Conservation (phyloP, 768 basidiomycete genomes). For the Termitomyces sp. region DNA sequence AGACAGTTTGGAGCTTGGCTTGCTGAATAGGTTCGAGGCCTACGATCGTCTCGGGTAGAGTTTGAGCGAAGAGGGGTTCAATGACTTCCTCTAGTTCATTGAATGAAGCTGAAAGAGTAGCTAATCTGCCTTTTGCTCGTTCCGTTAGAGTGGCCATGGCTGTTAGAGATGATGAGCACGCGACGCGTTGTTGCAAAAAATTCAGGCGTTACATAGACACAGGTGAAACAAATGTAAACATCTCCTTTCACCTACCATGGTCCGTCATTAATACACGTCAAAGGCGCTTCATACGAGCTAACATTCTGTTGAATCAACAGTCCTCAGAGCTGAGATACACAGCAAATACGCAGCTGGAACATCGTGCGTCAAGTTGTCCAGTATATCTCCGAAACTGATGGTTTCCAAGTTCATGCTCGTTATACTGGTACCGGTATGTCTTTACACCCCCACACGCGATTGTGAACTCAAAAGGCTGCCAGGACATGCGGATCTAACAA, state of each 20-base stretch:
- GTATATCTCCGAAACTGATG: slow-evolving; percentile 9
- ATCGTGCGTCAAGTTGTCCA: slow-evolving; percentile 52
- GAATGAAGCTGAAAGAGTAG: slow-evolving; percentile 49
- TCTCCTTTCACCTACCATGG: slow-evolving; percentile 28
- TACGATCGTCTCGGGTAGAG: slow-evolving; percentile 61
- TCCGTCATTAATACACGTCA: slow-evolving; percentile 24
- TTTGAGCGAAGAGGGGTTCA: slow-evolving; percentile 59
- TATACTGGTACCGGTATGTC: slow-evolving; percentile 89
- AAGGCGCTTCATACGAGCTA: slow-evolving; percentile 1
- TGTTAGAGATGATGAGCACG: neutral
- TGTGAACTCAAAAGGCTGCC: slow-evolving; percentile 6
- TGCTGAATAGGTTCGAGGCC: slow-evolving; percentile 69
- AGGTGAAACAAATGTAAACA: slow-evolving; percentile 27
- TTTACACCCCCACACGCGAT: neutral
- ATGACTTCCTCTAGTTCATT: slow-evolving; percentile 64
- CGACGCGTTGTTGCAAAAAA: slow-evolving; percentile 9
- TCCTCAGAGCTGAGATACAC: slow-evolving; percentile 93
- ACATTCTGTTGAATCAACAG: slow-evolving; percentile 28
- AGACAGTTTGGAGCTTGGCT: slow-evolving; percentile 71
- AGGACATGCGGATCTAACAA: slow-evolving; percentile 96
- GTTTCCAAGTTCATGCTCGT: slow-evolving; percentile 76
- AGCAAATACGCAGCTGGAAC: slow-evolving; percentile 93
- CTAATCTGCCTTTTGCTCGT: slow-evolving; percentile 41
- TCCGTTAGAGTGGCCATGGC: slow-evolving; percentile 42
- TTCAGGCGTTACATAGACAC: neutral